Base-by-base conservation (phyloP, 1,284 basidiomycete genomes). In the Lentinula novae-zelandiae region DNA sequence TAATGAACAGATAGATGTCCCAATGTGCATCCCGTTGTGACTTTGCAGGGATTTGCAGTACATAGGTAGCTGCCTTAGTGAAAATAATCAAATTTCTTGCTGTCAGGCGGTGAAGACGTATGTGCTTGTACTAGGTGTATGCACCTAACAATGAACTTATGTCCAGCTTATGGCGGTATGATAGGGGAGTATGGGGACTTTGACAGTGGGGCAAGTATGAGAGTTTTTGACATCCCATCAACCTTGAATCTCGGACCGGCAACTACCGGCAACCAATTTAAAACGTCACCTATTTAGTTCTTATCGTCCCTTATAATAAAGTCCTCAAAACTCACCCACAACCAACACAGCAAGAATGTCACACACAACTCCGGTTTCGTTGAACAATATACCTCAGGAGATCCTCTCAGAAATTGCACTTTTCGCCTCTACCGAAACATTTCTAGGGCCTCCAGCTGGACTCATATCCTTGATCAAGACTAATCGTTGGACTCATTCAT, bases 341-440 rank as follows among this genome's bases (percentile, higher is more conserved):
- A 12, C 31, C 36, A n/a, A 2, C 53, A 22, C n/a, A 53, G 31
- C 31, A 36, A 55, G 20, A 50, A 52, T 53, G 49, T 67, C 73
- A 6, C 49, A 64, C 13, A 71, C 71, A 36, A 66, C 76, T 31
- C 68, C 73, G 5, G 50, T 54, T 10, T 64, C 62, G 58, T 62
- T 71, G 61, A 69, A 74, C 53, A 67, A 69, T 13, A 69, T 93
- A 53, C 92, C 92, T 36, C 79, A 80, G 65, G 89, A 92, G 71
- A 78, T 93, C 62, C 79, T 93, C 48, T 83, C 88, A 63, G 78
- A 82, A 59, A 86, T 94, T 66, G 88, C 85, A 5, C 82, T 81
- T 67, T 80, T 81, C 64, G 69, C 79, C 62, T 76, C 77, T 42
- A 78, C 83, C 22, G 70, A 80, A 13, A 68, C 72, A 42, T 76